These are phyloP conservation scores for Xerocomellus amylosporus DNA, from an alignment of 768 basidiomycete genomes.

Conservation along the genomic window DNA sequence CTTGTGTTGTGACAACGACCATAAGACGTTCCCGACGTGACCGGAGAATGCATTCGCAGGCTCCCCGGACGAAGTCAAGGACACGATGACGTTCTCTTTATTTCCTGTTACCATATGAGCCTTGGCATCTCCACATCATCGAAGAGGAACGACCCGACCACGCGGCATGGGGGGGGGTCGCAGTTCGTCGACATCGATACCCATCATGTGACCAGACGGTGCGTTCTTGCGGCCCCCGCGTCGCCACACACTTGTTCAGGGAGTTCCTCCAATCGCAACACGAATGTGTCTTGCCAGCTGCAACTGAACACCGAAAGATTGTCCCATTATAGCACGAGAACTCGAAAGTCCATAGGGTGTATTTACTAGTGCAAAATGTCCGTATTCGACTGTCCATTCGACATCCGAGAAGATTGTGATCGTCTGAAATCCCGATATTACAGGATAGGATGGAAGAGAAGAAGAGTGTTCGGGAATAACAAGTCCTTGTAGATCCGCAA, in stretches of 20 bases:
- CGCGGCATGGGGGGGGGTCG: constrained; percentile 56
- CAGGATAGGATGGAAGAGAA: not conserved
- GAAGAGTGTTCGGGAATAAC: not conserved
- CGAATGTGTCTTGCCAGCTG: constrained; percentile 78
- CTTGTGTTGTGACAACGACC: no score
- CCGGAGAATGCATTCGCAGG: no score
- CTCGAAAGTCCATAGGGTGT: not conserved
- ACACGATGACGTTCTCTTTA: constrained; percentile 56
- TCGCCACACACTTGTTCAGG: constrained; percentile 41
- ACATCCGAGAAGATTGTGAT: not conserved
- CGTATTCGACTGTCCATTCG: not conserved
- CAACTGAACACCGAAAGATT: no score
- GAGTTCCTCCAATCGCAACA: constrained; percentile 52
- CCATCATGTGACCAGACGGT: constrained; percentile 6
- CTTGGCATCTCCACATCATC: constrained; percentile 74
- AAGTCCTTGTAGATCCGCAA: not conserved
- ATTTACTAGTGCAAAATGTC: not conserved
- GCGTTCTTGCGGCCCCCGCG: constrained; percentile 15
- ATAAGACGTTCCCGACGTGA: no score
- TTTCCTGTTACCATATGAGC: constrained; percentile 61
- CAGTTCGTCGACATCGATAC: constrained; percentile 39
- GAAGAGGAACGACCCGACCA: constrained; percentile 72
- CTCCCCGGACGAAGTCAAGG: constrained; percentile 23
- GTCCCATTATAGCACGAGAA: no score
- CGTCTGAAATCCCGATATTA: not conserved